These are phyloP conservation scores for Chlorophyllum brunneum DNA, from an alignment of 768 basidiomycete genomes.

Conservation along the genomic window DNA sequence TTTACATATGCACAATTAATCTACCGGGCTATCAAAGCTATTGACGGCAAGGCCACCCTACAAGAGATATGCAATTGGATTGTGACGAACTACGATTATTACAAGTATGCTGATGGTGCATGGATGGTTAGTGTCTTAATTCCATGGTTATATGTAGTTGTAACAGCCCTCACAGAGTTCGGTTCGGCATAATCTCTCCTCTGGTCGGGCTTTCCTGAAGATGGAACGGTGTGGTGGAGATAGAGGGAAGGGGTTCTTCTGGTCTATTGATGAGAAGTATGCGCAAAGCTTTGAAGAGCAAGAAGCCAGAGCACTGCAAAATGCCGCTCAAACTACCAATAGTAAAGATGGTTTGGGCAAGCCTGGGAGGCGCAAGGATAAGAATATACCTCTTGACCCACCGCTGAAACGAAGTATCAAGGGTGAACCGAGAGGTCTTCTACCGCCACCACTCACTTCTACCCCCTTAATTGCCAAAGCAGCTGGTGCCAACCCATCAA, in stretches of 20 bases:
- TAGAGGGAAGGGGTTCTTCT: slow-evolving; percentile 89
- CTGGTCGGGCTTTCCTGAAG: slow-evolving; percentile 88
- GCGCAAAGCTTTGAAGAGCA: slow-evolving; percentile 70
- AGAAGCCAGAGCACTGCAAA: slow-evolving; percentile 48
- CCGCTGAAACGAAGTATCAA: slow-evolving; percentile 69
- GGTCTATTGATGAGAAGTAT: slow-evolving; percentile 81
- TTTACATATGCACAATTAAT: slow-evolving; percentile 92
- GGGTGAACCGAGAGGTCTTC: slow-evolving; percentile 52
- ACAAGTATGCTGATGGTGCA: slow-evolving; percentile 78
- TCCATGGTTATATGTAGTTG: slow-evolving; percentile 12
- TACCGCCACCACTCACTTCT: slow-evolving; percentile 70
- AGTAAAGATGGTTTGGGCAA: slow-evolving; percentile 30
- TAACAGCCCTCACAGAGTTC: slow-evolving; percentile 62
- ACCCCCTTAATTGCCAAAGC: slow-evolving; percentile 54
- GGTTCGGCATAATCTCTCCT: slow-evolving; percentile 92
- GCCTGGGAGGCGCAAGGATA: slow-evolving; percentile 57
- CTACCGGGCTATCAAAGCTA: slow-evolving; percentile 79
- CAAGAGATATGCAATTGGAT: slow-evolving; percentile 95
- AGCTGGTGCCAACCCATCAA: slow-evolving; percentile 19
- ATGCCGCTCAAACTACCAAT: slow-evolving; percentile 29
- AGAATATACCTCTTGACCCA: slow-evolving; percentile 51
- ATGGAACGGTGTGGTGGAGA: slow-evolving; percentile 81
- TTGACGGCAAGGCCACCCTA: slow-evolving; percentile 82
- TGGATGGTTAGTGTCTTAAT: slow-evolving; percentile 73
- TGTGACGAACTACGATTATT: slow-evolving; percentile 84